Evolutionary conservation across 2,329 filamentous ascomycete genomes (phyloP), one percentile per base, ranked within the genome.

Genomic region (Aspergillaceae sp.): DNA sequence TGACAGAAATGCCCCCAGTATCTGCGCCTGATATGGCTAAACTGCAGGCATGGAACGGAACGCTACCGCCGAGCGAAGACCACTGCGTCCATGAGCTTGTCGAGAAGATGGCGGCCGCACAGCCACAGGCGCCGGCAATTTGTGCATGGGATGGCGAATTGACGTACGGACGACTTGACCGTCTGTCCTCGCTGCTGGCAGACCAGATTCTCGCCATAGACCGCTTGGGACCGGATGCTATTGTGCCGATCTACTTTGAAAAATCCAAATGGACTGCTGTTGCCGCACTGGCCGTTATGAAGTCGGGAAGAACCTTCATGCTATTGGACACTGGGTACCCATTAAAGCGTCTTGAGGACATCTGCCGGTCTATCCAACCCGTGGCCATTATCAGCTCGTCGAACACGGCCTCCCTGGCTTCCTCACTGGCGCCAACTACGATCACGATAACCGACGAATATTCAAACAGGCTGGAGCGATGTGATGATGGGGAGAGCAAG

Each of bases 261-360:
- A 64, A 64, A 43, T 63, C 61, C 8, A 49, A 43, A 9, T 64
- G 59, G 60, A 54, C 55, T 7, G 51, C 54, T 10, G 52, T 64
- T 9, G 56, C 52, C 5, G 45, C 59, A 4, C 41, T 63, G 10
- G 61, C 49, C 8, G 57, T 64, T 19, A 19, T 64, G n/a, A 56
- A 55, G 42, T 48, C 59, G 2, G 62, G 61, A 3, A 59, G 54
- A 28, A 51, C 50, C 5, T 61, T 55, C 48, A 51, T 62, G 6
- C 54, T 56, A 7, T 51, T 63, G 38, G 61, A 57, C 41, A 50
- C 59, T 10, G 53, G 51, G n/a, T 45, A 59, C 37, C 61, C 57
- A 4, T 36, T 41, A 5, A 52, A 54, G 7, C 50, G 59, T 30
- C 51, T 56, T 29, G 45, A 48, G 7, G 55, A 52, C 10, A 48